These are phyloP conservation scores for Diaporthe citri DNA, from an alignment of 2,329 filamentous ascomycete species.

Conservation along the genomic window DNA sequence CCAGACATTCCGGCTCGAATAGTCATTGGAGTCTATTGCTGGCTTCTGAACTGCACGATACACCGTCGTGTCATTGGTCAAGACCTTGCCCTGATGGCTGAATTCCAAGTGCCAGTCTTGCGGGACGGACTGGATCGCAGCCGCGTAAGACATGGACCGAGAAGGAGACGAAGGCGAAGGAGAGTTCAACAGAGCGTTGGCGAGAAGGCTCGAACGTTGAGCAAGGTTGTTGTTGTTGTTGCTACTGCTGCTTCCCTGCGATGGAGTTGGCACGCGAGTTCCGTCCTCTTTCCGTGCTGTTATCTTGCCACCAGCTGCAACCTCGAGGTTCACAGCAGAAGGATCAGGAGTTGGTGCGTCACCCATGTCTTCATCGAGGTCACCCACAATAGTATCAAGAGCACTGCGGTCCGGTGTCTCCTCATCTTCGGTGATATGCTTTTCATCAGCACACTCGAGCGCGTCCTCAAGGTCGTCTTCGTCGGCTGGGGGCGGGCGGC, in stretches of 20 bases:
- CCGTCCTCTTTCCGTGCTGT: slow-evolving; percentile 94
- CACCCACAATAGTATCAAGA: slow-evolving; percentile 89
- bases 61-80: slow-evolving; percentile 93
- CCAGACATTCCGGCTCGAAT: slow-evolving; percentile 84
- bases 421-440: slow-evolving; percentile 80
- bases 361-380: slow-evolving; percentile 87
- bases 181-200: slow-evolving; percentile 56
- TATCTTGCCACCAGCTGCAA: slow-evolving; percentile 87
- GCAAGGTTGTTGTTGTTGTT: slow-evolving; percentile 53
- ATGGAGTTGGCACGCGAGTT: slow-evolving; percentile 85
- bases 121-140: slow-evolving; percentile 82
- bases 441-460: slow-evolving; percentile 93
- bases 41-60: slow-evolving; percentile 90
- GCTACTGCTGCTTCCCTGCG: slow-evolving; percentile 59
- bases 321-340: slow-evolving; percentile 90
- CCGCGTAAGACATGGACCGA: slow-evolving; percentile 84
- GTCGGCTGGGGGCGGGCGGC: slow-evolving; percentile 67
- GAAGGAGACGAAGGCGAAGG: slow-evolving; percentile 67
- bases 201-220: slow-evolving; percentile 56
- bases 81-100: slow-evolving; percentile 83
- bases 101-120: slow-evolving; percentile 99
- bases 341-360: slow-evolving; percentile 80
- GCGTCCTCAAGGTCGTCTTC: slow-evolving; percentile 76
- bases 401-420: slow-evolving; percentile 75
- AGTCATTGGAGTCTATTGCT: slow-evolving; percentile 67